These are phyloP conservation scores for Agaricales sp. DNA, from an alignment of 1,284 basidiomycete genomes.

Conservation along the genomic window DNA sequence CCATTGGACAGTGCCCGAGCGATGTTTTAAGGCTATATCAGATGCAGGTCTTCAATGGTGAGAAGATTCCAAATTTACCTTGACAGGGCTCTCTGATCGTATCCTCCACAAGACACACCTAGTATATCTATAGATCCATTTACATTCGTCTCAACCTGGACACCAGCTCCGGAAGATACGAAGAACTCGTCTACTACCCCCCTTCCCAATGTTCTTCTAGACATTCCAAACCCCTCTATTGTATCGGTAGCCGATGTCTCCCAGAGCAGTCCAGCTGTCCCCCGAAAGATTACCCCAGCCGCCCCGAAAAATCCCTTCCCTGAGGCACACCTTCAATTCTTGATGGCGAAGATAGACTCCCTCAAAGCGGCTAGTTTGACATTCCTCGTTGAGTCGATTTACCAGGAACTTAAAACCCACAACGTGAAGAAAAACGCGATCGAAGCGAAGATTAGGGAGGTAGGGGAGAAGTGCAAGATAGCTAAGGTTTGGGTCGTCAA, in stretches of 20 bases:
- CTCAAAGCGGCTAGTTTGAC: slow-evolving; percentile 49
- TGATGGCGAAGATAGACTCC: slow-evolving; percentile 47
- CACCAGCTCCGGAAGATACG: slow-evolving; percentile 16
- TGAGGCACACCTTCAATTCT: slow-evolving; percentile 43
- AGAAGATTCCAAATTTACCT: slow-evolving; percentile 13
- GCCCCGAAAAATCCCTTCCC: slow-evolving; percentile 57
- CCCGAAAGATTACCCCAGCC: slow-evolving; percentile 24
- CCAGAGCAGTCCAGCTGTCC: slow-evolving; percentile 8
- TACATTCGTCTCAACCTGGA: slow-evolving; percentile 47
- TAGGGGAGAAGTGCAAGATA: slow-evolving; percentile 60
- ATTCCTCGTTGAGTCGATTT: slow-evolving; percentile 61
- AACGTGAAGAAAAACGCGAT: slow-evolving; percentile 76
- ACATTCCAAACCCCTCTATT: not conserved
- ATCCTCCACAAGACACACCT: slow-evolving; percentile 46
- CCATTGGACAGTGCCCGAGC: slow-evolving; percentile 49
- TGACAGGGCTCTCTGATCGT: slow-evolving; percentile 1
- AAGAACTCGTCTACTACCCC: slow-evolving; percentile 2
- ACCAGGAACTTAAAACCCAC: slow-evolving; percentile 51
- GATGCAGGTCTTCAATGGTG: slow-evolving; percentile 74
- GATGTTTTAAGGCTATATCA: slow-evolving; percentile 58
- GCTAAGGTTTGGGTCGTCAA: slow-evolving; percentile 65
- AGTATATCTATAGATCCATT: slow-evolving; percentile 65
- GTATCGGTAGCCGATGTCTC: not conserved
- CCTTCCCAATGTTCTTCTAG: too few relatives aligned
- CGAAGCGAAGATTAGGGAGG: slow-evolving; percentile 67